A percentile compares a stretch with the other conserved stretches of the same genome.
Evolutionary conservation across 2,329 filamentous ascomycete genomes (phyloP).

Genomic region (Dactylellina drechsleri): DNA sequence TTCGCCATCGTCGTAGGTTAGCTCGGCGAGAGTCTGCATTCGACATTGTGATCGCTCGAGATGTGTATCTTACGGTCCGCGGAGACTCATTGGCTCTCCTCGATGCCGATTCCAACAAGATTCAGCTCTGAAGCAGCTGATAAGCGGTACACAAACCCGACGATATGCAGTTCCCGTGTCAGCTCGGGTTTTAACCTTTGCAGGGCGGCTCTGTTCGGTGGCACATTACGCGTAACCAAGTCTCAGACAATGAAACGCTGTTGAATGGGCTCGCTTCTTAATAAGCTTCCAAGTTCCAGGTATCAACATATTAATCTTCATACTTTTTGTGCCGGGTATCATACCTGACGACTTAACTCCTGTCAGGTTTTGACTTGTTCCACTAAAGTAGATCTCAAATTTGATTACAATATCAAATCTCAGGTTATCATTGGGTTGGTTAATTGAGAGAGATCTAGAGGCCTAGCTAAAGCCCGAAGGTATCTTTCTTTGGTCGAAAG

Average conservation of each 20-base stretch:
- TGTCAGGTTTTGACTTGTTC: slow-evolving; percentile 2
- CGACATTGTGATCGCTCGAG: neutral
- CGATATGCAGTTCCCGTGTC: no score
- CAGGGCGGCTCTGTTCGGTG: neutral
- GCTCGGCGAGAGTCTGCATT: neutral
- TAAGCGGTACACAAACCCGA: no score
- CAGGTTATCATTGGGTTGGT: no score
- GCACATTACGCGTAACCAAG: slow-evolving; percentile 14
- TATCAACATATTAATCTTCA: no score
- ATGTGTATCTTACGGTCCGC: neutral
- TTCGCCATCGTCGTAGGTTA: no score
- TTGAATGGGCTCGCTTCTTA: neutral
- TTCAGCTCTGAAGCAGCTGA: slow-evolving; percentile 17
- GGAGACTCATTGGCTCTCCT: slow-evolving; percentile 30
- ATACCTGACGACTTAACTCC: slow-evolving; percentile 3
- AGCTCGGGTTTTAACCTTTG: no score
- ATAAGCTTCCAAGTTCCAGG: no score
- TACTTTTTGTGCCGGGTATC: slow-evolving; percentile 1
- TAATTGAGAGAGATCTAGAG: no score
- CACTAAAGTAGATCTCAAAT: slow-evolving; percentile 1
- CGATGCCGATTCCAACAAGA: slow-evolving; percentile 17
- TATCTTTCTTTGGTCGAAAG: slow-evolving; percentile 17
- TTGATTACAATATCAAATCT: no score
- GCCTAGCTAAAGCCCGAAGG: no score
- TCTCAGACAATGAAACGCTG: slow-evolving; percentile 7